Evolutionary conservation across 208 protist species (phyloP), one percentile per base, ranked within the genome.

Genomic region (Acanthamoeba triangularis): DNA sequence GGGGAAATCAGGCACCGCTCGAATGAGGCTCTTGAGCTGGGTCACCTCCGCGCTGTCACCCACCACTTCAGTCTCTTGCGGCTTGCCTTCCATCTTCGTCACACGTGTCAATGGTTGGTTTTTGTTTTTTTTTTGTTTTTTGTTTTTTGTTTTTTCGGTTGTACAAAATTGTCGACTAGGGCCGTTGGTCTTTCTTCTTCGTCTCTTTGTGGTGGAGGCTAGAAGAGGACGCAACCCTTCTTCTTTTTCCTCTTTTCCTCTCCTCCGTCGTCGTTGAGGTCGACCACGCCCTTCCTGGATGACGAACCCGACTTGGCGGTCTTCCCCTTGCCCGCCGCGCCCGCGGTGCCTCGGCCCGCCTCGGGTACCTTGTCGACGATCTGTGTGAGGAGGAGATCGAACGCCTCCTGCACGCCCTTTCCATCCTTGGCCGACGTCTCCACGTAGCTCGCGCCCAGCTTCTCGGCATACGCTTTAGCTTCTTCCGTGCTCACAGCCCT

Each of bases 401-500:
- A 84, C 13, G 76, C 76, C 76, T 84, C 76, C 76, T 84, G 76
- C 35, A 84, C 76, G 41, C 30, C 30, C 41, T 5, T 84, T 6
- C 76, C 76, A 3, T 84, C 76, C 76, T 84, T 84, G 76, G 76
- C 35, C 41, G 76, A 84, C 76, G 76, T 84, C 44, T 84, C 76
- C 37, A 84, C 76, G 76, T 84, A 84, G 76, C 20, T 84, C 25
- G 28, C 14, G 0, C 96, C 94, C 14, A 87, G 35, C 35, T 49
- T 88, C 20, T 47, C 52, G 1, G 97, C 97, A 23, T 96, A 65
- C 16, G 37, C 59, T 14, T 92, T 23, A 18, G 90, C 98, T 87
- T 98, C 96, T 35, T 87, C 33, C 13, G 0, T 96, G 0, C 94
- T 69, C 16, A 98, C 97, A 28, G 52, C 1, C 76, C 97, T 84